A percentile compares a stretch with the other conserved stretches of the same genome.
Evolutionary conservation across 805 yeast genomes (phyloP).

Genomic region (Blastobotrys americana): DNA sequence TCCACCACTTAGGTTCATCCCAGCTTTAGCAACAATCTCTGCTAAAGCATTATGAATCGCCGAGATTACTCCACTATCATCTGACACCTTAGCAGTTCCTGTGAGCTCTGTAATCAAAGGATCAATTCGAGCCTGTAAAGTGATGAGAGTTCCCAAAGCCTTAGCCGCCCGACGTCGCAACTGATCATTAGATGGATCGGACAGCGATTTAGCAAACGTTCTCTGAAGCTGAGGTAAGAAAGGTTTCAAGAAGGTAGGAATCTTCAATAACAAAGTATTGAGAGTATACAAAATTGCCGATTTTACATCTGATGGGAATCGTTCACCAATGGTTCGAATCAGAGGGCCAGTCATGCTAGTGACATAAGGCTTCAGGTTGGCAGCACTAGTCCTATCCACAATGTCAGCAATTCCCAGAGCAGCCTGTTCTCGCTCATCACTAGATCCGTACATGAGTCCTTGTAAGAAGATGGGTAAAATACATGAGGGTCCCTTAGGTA

Average conservation of each 20-base stretch:
- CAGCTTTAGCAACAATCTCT: conserved; percentile 76
- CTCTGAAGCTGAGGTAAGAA: conserved; percentile 96
- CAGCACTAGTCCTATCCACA: conserved; percentile 73
- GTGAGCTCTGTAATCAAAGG: conserved; percentile 82
- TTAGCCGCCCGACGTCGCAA: conserved; percentile 79
- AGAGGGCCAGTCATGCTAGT: conserved; percentile 95
- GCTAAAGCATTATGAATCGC: conserved; percentile 80
- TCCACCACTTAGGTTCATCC: conserved; percentile 64
- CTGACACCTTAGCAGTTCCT: conserved; percentile 56
- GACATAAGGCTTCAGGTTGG: conserved; percentile 70
- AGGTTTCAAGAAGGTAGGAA: conserved; percentile 88
- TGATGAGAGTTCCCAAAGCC: conserved; percentile 82
- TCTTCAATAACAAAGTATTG: conserved; percentile 66
- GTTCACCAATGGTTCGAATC: conserved; percentile 95
- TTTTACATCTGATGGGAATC: conserved; percentile 84
- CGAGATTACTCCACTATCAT: conserved; percentile 55
- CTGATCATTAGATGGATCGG: conserved; percentile 66
- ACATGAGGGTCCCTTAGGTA: conserved; percentile 76
- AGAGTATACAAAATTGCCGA: conserved; percentile 87
- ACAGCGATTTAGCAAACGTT: conserved; percentile 86
- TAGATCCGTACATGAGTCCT: conserved; percentile 89
- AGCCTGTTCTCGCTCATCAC: conserved; percentile 74
- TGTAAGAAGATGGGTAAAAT: conserved; percentile 86
- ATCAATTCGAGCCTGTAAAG: conserved; percentile 88
- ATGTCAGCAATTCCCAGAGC: conserved; percentile 87